Conservation (phyloP, 2,329 filamentous ascomycete species). For the Trichoderma sp. region DNA sequence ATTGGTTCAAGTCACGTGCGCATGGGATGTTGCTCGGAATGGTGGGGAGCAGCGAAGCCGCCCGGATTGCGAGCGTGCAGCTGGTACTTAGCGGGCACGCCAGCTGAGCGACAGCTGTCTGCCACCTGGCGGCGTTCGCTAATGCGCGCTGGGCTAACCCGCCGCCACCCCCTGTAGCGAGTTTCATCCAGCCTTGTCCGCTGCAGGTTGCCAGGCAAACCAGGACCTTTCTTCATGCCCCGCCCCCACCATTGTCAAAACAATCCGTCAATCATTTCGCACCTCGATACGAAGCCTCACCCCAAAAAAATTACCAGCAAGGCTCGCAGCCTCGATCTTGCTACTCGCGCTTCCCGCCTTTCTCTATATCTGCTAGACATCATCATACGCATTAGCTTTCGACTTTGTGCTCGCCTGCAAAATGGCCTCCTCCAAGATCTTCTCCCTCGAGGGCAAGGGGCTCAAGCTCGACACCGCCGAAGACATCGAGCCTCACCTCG, state of each 20-base stretch:
- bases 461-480: constrained; percentile 89
- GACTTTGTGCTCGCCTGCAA: constrained; percentile 28
- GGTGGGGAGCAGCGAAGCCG: constrained; percentile 8
- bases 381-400: constrained; percentile 11
- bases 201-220: constrained; percentile 33
- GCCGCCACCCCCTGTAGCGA: not conserved
- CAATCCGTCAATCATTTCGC: constrained; percentile 21
- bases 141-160: not conserved
- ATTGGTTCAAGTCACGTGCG: constrained; percentile 47
- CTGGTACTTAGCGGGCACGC: not conserved
- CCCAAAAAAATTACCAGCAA: constrained; percentile 16
- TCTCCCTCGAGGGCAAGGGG: constrained; percentile 88
- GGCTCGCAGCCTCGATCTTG: constrained; percentile 23
- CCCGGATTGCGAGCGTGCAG: not conserved
- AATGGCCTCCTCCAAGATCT: constrained; percentile 55
- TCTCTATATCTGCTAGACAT: constrained; percentile 3
- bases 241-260: constrained; percentile 38
- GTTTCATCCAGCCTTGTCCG: not conserved
- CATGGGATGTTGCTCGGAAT: constrained; percentile 25
- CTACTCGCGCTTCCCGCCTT: not conserved
- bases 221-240: constrained; percentile 32
- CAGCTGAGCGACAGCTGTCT: constrained; percentile 13
- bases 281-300: constrained; percentile 12
- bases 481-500: constrained; percentile 84
- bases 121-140: constrained; percentile 5